Evolutionary conservation across 1,284 basidiomycete species (phyloP).

Genomic region (Sutorius eximius): DNA sequence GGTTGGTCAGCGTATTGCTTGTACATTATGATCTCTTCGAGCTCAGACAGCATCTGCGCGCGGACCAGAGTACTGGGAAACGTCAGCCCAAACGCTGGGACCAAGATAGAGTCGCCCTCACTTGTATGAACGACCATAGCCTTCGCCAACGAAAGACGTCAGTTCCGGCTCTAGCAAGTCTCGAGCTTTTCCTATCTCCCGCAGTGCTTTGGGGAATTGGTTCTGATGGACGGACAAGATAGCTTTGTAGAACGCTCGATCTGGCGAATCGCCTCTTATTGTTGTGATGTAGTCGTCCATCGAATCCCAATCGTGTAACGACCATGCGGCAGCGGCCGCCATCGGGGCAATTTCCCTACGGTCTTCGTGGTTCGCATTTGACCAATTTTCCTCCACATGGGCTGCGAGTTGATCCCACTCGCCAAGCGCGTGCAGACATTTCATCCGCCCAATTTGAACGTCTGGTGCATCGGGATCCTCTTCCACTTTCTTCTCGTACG

Average conservation of each 20-base stretch:
- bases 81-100: conserved; percentile 13
- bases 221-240: conserved; percentile 96
- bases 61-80: conserved; percentile 84
- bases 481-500: conserved; percentile 81
- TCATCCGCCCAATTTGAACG: conserved; percentile 87
- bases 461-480: conserved; percentile 71
- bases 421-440: conserved; percentile 94
- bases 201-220: conserved; percentile 88
- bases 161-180: conserved; percentile 93
- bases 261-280: conserved; percentile 93
- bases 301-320: conserved; percentile 93
- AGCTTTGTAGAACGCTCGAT: conserved; percentile 94
- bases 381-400: conserved; percentile 90
- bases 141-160: conserved; percentile 91
- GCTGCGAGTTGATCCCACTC: conserved; percentile 95
- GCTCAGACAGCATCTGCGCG: conserved; percentile 97
- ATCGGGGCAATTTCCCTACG: conserved; percentile 93
- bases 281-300: conserved; percentile 98
- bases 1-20: conserved; percentile 95
- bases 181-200: conserved; percentile 92
- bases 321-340: conserved; percentile 97
- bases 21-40: conserved; percentile 97
- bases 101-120: conserved; percentile 39
- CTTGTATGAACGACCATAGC: conserved; percentile 96
- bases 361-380: conserved; percentile 80